Conservation (phyloP, 192 early-diverging fungal species). For the Coemansia javaensis region DNA sequence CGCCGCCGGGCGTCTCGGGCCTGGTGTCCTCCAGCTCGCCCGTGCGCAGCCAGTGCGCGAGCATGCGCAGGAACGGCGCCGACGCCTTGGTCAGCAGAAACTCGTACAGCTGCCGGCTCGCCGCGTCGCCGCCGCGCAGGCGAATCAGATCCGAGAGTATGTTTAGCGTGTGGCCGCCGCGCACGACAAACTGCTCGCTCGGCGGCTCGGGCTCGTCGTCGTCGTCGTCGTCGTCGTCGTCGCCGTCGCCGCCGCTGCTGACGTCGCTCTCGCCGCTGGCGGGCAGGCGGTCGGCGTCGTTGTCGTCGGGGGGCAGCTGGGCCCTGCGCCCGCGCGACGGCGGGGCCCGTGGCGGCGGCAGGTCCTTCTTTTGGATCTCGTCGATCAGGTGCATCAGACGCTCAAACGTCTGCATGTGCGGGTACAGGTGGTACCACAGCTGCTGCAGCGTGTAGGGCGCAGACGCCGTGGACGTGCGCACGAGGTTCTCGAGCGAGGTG, state of each 20-base stretch:
- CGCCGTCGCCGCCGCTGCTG: neutral
- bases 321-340: too few species aligned
- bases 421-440: slow-evolving; percentile 85
- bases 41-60: slow-evolving; percentile 81
- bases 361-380: slow-evolving; percentile 41
- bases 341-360: too few species aligned
- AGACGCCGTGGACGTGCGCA: slow-evolving; percentile 50
- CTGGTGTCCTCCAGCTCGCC: slow-evolving; percentile 80
- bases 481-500: slow-evolving; percentile 86
- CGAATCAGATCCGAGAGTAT: slow-evolving; percentile 67
- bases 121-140: slow-evolving; percentile 56
- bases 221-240: slow-evolving; percentile 5
- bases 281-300: neutral
- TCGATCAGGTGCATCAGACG: slow-evolving; percentile 52
- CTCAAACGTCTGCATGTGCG: slow-evolving; percentile 60
- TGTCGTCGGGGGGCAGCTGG: slow-evolving; percentile 2
- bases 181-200: slow-evolving; percentile 51
- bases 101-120: slow-evolving; percentile 69
- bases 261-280: slow-evolving; percentile 9
- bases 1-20: slow-evolving; percentile 55
- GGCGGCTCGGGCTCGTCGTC: slow-evolving; percentile 16
- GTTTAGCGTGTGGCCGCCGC: slow-evolving; percentile 76
- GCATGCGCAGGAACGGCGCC: slow-evolving; percentile 77
- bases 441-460: slow-evolving; percentile 82
- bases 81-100: slow-evolving; percentile 73